Evolutionary conservation across 352 stramenopile genomes (phyloP), one percentile per base, ranked within the genome.

Genomic region (Phytophthora capsici): DNA sequence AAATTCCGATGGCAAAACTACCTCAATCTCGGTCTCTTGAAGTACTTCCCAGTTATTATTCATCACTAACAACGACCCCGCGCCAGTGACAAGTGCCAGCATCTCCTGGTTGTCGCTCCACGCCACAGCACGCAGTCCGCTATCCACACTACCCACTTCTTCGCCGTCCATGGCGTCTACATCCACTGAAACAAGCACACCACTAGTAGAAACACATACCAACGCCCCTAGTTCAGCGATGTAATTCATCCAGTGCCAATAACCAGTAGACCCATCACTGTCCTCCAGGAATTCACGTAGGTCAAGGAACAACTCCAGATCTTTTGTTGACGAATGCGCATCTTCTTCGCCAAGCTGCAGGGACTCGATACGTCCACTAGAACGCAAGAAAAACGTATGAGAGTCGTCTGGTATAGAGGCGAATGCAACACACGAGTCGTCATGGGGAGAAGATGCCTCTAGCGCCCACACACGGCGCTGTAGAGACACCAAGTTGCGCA

Each of bases 11-110:
- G 76, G 63, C 47, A 89, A 50, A 55, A 65, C 69, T 12, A 38
- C 41, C 10, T 80, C 66, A 1, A 89, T 57, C 34, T 86, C 68
- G 34, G 69, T 84, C 71, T 94, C 86, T 20, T 90, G 66, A 9
- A 94, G 69, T 52, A 92, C 83, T 20, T 93, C 79, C 86, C 86
- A 94, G 40, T 86, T 75, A 19, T 85, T 80, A 61, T 80, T 93
- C 82, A 94, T 90, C 14, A 90, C 64, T 36, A 94, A 22, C n/a
- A 94, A 51, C 8, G 79, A 65, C 1, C 84, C 81, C 12, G 77
- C 73, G 23, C 84, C 83, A 1, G 86, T 93, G 25, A 73, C 71
- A 17, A 94, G 48, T 7, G 84, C 81, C 47, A 94, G 43, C 59
- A 80, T 82, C 47, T 91, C 86, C 55, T 94, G 82, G 48, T 85